Evolutionary conservation across 306 rosid species (phyloP), one percentile per base, ranked within the genome.

Genomic region (Gastrolobium villosum): DNA sequence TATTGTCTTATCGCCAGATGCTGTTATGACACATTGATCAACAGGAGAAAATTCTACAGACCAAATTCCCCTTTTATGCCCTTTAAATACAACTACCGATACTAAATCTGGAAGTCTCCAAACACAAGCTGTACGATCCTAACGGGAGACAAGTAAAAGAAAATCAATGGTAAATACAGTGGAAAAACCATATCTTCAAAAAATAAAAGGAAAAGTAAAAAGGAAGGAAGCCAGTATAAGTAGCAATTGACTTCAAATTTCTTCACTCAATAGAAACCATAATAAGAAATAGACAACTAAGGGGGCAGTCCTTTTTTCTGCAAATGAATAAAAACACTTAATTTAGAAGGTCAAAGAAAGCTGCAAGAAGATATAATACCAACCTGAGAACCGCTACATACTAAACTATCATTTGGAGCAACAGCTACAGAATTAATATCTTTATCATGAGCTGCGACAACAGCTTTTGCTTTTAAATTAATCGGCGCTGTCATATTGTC

Each of bases 381-480:
- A 78, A 92, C 99, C 99, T 95, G 97, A 43, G 99, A 95, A 70
- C 99, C 99, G 75, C 99, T 95, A 73, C 99, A 95, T 65, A 87
- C 91, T 82, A 95, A 87, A 81, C 91, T 88, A 86, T 95, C 99
- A 82, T 95, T 92, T 54, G 99, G 99, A 77, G 99, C 94, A 83
- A 95, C 84, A 78, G 99, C 98, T 60, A 95, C 84, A 76, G 96
- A 87, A 86, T 95, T 95, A 75, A 95, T 95, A 86, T 95, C 99
- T 85, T 91, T 92, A 79, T 88, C 98, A n/a, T 95, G 99, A 74
- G 99, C 99, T 3, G 94, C 92, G 65, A 95, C 98, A 76, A 87
- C 91, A 53, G 98, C 94, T 81, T 91, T 95, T 73, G 96, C 96
- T 89, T 91, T 91, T 79, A 95, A 91, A 79, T 82, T 86, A 55